These are phyloP conservation scores for thale cress (Arabidopsis thaliana) DNA, from an alignment of 345 rosid species.

Conservation along the genomic window DNA sequence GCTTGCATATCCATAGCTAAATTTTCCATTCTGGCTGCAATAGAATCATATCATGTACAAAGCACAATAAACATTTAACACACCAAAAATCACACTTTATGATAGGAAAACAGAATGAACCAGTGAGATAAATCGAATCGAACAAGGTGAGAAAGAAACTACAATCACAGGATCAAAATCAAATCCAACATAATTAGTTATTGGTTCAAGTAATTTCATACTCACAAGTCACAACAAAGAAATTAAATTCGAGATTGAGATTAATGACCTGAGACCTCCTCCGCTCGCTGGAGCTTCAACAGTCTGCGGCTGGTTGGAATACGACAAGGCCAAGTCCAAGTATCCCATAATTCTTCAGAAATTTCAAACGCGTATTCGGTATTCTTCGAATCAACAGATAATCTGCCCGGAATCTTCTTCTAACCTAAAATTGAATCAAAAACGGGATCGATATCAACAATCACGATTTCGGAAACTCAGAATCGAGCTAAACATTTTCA, in stretches of 20 bases:
- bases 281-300: constrained; percentile 82
- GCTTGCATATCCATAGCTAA: constrained; percentile 98
- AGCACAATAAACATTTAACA: background rate
- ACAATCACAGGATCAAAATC: background rate
- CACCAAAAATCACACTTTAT: background rate
- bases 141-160: background rate
- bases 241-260: constrained; percentile 3
- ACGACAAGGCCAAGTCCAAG: constrained; percentile 38
- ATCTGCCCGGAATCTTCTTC: background rate
- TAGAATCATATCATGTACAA: constrained; percentile 1
- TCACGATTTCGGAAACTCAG: background rate
- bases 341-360: constrained; percentile 35
- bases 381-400: background rate
- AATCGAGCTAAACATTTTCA: background rate
- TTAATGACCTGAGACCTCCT: constrained; percentile 80
- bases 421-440: constrained; percentile 16
- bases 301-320: constrained; percentile 34
- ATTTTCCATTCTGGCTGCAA: constrained; percentile 87
- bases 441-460: background rate
- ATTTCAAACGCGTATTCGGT: constrained; percentile 1
- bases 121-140: background rate
- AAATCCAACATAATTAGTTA: background rate
- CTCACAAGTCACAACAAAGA: background rate
- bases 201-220: constrained; percentile 1
- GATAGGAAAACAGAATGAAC: background rate